Evolutionary conservation across 805 yeast species (phyloP).

Genomic region (Soucietia sequanensis): DNA sequence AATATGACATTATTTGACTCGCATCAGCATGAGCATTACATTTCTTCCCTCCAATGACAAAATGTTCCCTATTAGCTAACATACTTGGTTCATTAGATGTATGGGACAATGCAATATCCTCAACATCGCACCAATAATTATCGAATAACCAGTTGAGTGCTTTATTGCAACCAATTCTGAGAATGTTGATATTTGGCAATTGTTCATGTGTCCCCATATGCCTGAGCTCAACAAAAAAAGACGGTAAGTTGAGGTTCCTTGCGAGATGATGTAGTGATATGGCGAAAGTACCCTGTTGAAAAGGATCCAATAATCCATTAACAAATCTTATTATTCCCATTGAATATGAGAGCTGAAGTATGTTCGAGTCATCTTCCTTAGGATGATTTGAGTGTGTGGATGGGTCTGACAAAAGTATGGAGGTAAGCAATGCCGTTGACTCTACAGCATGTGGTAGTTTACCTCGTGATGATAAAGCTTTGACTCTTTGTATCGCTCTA

Average conservation of each 20-base stretch:
- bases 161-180: slow-evolving; percentile 55
- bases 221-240: slow-evolving; percentile 82
- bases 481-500: slow-evolving; percentile 52
- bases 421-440: slow-evolving; percentile 56
- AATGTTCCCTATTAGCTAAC: slow-evolving; percentile 3
- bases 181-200: slow-evolving; percentile 66
- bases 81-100: too few relatives aligned
- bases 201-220: slow-evolving; percentile 90
- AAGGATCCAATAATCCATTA: slow-evolving; percentile 86
- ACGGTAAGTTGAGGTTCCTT: slow-evolving; percentile 62
- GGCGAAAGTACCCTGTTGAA: slow-evolving; percentile 76
- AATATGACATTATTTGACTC: slow-evolving; percentile 11
- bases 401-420: slow-evolving; percentile 46
- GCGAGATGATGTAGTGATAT: slow-evolving; percentile 79
- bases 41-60: neutral
- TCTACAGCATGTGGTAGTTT: slow-evolving; percentile 72
- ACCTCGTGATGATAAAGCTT: slow-evolving; percentile 58
- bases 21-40: neutral
- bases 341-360: slow-evolving; percentile 56
- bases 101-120: too few relatives aligned
- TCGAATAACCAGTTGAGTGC: slow-evolving; percentile 76
- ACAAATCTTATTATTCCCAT: slow-evolving; percentile 83
- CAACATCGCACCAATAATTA: slow-evolving; percentile 62
- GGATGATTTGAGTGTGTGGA: slow-evolving; percentile 6
- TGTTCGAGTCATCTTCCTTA: slow-evolving; percentile 23